Conservation (phyloP, 2,329 filamentous ascomycete species). For the Annulohypoxylon truncatum region DNA sequence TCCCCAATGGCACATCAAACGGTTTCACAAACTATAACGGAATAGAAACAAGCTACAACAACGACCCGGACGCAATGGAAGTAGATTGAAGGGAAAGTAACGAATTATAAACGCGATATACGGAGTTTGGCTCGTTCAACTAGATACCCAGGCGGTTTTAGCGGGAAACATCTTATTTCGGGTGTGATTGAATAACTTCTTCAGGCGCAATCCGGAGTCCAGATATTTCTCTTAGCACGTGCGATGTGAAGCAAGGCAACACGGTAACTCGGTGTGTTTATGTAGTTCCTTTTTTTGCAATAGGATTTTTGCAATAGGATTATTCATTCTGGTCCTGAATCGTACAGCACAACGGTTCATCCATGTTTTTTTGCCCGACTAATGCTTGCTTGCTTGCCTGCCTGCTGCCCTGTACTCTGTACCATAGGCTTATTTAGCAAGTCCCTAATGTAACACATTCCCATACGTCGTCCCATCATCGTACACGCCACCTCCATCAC, state of each 20-base stretch:
- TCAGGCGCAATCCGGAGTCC: background rate
- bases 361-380: slow-evolving; percentile 3
- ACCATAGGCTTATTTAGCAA: slow-evolving; percentile 1
- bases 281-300: slow-evolving; percentile 21
- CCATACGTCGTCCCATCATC: background rate
- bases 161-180: slow-evolving; percentile 3
- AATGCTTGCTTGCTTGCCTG: background rate
- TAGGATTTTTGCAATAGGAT: slow-evolving; percentile 25
- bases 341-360: slow-evolving; percentile 25
- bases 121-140: slow-evolving; percentile 36
- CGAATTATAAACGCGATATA: slow-evolving; percentile 21
- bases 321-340: slow-evolving; percentile 22
- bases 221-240: background rate
- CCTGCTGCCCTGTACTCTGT: background rate
- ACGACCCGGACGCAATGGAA: slow-evolving; percentile 74
- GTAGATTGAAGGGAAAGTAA: slow-evolving; percentile 56
- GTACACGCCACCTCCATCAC: background rate
- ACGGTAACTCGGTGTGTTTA: background rate
- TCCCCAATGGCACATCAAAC: background rate
- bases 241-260: slow-evolving; percentile 10
- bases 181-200: background rate
- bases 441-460: background rate
- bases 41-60: slow-evolving; percentile 1
- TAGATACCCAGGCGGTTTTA: slow-evolving; percentile 34
- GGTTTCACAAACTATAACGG: slow-evolving; percentile 18